These are phyloP conservation scores for Fraxinus latifolia DNA, from an alignment of 305 asterid species.

Conservation along the genomic window DNA sequence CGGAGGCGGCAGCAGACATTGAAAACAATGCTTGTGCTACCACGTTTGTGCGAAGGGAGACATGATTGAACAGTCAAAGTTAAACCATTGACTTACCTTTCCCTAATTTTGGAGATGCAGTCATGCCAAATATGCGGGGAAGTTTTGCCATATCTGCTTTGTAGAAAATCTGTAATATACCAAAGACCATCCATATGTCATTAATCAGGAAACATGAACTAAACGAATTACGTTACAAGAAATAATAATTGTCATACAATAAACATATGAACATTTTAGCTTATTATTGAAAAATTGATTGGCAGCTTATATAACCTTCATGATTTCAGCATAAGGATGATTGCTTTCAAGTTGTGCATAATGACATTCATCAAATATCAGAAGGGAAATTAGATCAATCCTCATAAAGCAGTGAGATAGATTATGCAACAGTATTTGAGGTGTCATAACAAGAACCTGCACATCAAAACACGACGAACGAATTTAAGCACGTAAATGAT, in stretches of 20 bases:
- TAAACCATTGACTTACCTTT: slow-evolving; percentile 60
- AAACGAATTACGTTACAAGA: not conserved
- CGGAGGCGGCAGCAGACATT: not conserved
- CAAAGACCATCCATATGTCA: slow-evolving; percentile 28
- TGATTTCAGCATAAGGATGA: slow-evolving; percentile 96
- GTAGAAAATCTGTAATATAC: slow-evolving; percentile 63
- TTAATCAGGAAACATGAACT: slow-evolving; percentile 26
- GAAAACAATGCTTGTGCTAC: not conserved
- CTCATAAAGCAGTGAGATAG: slow-evolving; percentile 81
- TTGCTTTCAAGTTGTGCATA: slow-evolving; percentile 87
- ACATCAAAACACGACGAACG: slow-evolving; percentile 24
- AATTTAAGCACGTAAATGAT: not conserved
- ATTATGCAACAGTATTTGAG: slow-evolving; percentile 71
- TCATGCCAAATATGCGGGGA: slow-evolving; percentile 99
- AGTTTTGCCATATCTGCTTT: slow-evolving; percentile 46
- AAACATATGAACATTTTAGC: slow-evolving; percentile 12
- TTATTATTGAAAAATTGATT: not conserved
- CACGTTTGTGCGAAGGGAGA: not conserved
- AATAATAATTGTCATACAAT: not conserved
- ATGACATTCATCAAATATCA: slow-evolving; percentile 98
- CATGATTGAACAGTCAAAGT: slow-evolving; percentile 6
- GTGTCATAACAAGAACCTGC: slow-evolving; percentile 98
- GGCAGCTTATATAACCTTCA: slow-evolving; percentile 62
- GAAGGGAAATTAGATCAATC: slow-evolving; percentile 81
- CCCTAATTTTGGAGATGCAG: slow-evolving; percentile 93